Evolutionary conservation across 768 basidiomycete genomes (phyloP).

Genomic region (Tylopilus intermedius): DNA sequence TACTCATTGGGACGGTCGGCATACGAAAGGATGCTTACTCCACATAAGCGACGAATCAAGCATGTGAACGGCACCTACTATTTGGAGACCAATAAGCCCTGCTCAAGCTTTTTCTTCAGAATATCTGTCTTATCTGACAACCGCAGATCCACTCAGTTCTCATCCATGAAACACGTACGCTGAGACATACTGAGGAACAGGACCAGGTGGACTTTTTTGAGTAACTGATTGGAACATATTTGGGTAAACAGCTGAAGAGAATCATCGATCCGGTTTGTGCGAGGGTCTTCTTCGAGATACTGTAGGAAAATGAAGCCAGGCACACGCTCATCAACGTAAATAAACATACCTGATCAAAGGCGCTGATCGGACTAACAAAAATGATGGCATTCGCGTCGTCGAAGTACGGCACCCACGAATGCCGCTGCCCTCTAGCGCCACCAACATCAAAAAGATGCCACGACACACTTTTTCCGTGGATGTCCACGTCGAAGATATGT

Average conservation of each 20-base stretch:
- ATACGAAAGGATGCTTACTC: slow-evolving; percentile 68
- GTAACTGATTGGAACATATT: slow-evolving; percentile 74
- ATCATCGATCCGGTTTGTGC: slow-evolving; percentile 82
- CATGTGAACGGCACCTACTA: slow-evolving; percentile 48
- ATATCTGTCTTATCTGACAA: slow-evolving; percentile 72
- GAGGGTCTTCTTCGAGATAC: slow-evolving; percentile 85
- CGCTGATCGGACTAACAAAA: slow-evolving; percentile 74
- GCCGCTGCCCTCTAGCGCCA: slow-evolving; percentile 66
- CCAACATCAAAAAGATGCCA: slow-evolving; percentile 74
- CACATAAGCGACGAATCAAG: slow-evolving; percentile 7
- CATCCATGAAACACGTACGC: neutral
- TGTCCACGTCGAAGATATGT: slow-evolving; percentile 75
- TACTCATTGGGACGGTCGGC: slow-evolving; percentile 78
- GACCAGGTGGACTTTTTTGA: slow-evolving; percentile 64
- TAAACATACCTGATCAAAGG: slow-evolving; percentile 62
- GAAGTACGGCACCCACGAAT: slow-evolving; percentile 66
- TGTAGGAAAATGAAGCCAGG: slow-evolving; percentile 25
- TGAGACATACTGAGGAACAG: slow-evolving; percentile 51
- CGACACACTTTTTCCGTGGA: slow-evolving; percentile 71
- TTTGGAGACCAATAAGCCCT: slow-evolving; percentile 67
- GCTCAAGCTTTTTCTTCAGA: slow-evolving; percentile 63
- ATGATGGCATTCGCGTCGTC: slow-evolving; percentile 77
- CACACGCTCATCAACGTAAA: neutral
- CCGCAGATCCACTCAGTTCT: neutral
- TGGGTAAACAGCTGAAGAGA: slow-evolving; percentile 84